phyloP scores from a whole-genome alignment of 2,329 filamentous ascomycete species.

The Ustilaginoidea virens region DNA sequence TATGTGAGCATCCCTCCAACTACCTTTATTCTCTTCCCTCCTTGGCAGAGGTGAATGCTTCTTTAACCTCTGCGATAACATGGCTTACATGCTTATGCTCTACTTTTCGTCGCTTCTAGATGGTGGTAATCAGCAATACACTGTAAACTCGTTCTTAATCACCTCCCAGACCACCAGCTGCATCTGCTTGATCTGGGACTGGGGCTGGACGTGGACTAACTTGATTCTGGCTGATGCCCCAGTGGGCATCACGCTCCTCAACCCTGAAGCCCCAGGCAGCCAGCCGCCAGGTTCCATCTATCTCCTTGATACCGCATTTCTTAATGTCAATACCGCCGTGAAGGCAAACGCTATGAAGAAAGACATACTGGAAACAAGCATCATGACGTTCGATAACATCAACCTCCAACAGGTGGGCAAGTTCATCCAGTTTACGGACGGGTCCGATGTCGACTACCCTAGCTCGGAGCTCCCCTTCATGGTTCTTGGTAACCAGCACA shows the following conservation, averaged over 20 bases:
- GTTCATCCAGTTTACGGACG: neutral
- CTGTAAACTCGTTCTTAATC: conserved; percentile 49
- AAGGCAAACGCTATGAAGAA: conserved; percentile 2
- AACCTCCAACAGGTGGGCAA: neutral
- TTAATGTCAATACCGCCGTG: neutral
- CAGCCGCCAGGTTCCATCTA: conserved; percentile 1
- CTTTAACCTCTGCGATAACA: neutral
- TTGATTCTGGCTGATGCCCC: conserved; percentile 6
- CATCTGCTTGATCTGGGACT: conserved; percentile 57
- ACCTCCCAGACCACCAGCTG: conserved; percentile 43
- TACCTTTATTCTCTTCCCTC: neutral
- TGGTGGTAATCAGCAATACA: conserved; percentile 49
- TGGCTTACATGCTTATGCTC: too few species aligned
- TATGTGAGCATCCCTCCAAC: conserved; percentile 3
- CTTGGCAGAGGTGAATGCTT: too few species aligned
- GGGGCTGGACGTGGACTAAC: conserved; percentile 42
- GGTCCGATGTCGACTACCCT: neutral
- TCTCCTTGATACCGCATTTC: conserved; percentile 1
- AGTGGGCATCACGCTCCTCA: conserved; percentile 5
- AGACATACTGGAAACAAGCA: neutral
- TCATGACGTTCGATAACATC: neutral
- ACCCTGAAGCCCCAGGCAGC: neutral
- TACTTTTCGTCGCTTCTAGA: neutral
- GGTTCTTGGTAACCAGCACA: neutral
- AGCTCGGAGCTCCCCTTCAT: neutral